Evolutionary conservation across 768 basidiomycete genomes (phyloP).

Genomic region (Suillus variegatus): DNA sequence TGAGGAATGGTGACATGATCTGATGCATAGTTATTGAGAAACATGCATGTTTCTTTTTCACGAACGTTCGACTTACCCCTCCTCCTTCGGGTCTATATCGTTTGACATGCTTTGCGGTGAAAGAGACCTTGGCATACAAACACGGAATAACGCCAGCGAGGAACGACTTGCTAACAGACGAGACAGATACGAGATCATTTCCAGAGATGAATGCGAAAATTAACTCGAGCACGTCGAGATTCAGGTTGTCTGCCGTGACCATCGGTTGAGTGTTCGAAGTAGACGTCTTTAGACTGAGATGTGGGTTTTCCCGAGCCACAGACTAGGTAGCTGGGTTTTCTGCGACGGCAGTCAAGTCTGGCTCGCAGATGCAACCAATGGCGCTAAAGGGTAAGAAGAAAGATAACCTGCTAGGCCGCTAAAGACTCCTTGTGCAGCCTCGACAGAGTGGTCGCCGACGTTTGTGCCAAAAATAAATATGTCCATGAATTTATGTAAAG

Average conservation of each 20-base stretch:
- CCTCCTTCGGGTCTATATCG: constrained; percentile 38
- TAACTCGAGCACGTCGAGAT: constrained; percentile 73
- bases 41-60: background rate
- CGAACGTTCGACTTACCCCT: constrained; percentile 36
- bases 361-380: background rate
- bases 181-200: constrained; percentile 56
- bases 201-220: constrained; percentile 56
- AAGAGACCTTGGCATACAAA: constrained; percentile 60
- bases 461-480: background rate
- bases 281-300: background rate
- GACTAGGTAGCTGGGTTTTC: background rate
- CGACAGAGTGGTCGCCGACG: background rate
- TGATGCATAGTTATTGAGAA: background rate
- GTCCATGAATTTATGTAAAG: background rate
- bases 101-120: constrained; percentile 57
- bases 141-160: constrained; percentile 62
- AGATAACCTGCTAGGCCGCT: background rate
- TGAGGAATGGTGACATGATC: constrained; percentile 63
- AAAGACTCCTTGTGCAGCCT: background rate
- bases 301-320: too few relatives aligned
- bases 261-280: constrained; percentile 32
- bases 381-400: background rate
- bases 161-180: constrained; percentile 68
- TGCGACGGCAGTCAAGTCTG: background rate
- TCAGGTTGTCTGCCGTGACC: constrained; percentile 68